Evolutionary conservation across 352 stramenopile genomes (phyloP), one percentile per base, ranked within the genome.

Genomic region (Pythium vanterpoolii): DNA sequence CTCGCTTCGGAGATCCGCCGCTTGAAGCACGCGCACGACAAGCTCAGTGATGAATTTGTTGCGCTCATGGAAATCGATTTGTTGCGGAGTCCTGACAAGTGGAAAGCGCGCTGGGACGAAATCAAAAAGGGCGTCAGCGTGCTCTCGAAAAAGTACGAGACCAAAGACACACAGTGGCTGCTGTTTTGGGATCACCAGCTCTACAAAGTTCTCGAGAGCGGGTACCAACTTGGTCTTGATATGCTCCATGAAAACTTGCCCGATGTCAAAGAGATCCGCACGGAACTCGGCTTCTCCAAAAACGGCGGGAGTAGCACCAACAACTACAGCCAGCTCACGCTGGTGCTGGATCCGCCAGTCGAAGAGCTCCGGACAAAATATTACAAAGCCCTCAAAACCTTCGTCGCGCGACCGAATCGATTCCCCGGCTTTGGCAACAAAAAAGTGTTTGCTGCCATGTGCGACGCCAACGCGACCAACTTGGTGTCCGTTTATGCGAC

Each of bases 321-420:
- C 5, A n/a, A n/a, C n/a, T n/a, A n/a, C n/a, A 52, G 43, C 16
- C 61, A 36, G 8, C 71, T 65, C 1, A 76, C 74, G 8, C 57
- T 98, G 13, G 58, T 92, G 23, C 86, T 98, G 56, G 94, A 96
- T 40, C 95, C 95, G 10, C 84, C 93, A 0, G 68, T 98, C 19
- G 91, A 98, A 66, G 90, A 98, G 60, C 66, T 98, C 0, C 82
- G 91, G 2, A 83, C 88, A n/a, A 89, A 82, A 13, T 98, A 98
- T 74, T 98, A 98, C 73, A 91, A 94, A 33, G 86, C 96, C 19
- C 92, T 98, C 82, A 98, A 97, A 56, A 97, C 96, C 33, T 98
- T 98, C 46, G 89, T 98, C n/a, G 75, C 77, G 0, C 87, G 95
- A 47, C 94, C 93, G 0, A 91, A 74, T 21, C 79, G 83, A 46